Conservation (phyloP, 805 yeast genomes). For the Teunomyces tritomae region DNA sequence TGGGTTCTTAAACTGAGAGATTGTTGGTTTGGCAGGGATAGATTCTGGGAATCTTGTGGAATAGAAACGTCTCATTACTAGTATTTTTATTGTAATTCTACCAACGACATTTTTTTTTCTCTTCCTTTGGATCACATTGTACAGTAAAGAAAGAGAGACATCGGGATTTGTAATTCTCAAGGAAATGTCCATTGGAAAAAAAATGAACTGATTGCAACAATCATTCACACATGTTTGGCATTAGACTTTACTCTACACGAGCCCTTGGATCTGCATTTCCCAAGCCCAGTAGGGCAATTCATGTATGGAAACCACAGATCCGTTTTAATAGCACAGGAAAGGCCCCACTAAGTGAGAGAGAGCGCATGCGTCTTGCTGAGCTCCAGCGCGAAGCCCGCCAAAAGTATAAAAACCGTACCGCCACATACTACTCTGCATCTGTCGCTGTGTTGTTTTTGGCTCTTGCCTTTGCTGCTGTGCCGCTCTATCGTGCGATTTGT, state of each 20-base stretch:
- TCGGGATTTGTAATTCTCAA: not conserved
- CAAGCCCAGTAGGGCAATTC: not conserved
- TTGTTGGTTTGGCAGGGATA: conserved; percentile 22
- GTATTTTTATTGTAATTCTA: not conserved
- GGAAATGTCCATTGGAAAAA: conserved; percentile 1
- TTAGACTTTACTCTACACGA: conserved; percentile 1
- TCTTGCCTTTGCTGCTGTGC: conserved; percentile 86
- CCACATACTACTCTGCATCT: conserved; percentile 66
- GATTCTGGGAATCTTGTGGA: conserved; percentile 4
- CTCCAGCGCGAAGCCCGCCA: conserved; percentile 26
- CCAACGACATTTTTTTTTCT: not conserved
- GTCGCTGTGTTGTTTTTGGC: conserved; percentile 69
- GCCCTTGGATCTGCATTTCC: not conserved
- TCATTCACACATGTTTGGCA: not conserved
- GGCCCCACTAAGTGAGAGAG: conserved; percentile 5
- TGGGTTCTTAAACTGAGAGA: conserved; percentile 38
- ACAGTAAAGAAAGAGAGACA: not conserved
- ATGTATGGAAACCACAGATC: not conserved
- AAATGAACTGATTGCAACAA: conserved; percentile 4
- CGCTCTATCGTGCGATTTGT: conserved; percentile 86
- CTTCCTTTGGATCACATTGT: not conserved
- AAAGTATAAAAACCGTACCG: conserved; percentile 46
- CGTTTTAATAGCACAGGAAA: conserved; percentile 1
- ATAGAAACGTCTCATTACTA: not conserved
- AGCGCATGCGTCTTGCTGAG: conserved; percentile 14